phyloP scores from a whole-genome alignment of 176 grass and related monocot genomes.

The Cenchrus americanus region DNA sequence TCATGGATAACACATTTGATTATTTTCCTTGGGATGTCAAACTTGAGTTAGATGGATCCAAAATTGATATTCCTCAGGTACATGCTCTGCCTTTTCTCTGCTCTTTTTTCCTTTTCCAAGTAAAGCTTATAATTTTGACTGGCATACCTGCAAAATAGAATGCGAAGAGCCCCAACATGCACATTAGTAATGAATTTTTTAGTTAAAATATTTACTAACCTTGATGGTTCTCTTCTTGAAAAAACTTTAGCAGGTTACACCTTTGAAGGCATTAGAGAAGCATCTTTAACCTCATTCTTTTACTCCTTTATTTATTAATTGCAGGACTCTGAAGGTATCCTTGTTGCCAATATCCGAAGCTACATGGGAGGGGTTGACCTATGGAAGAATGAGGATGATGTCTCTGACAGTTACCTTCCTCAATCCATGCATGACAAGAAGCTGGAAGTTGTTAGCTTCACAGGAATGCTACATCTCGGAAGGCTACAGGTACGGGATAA shows the following conservation, averaged over 20 bases:
- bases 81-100: neutral
- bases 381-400: conserved; percentile 86
- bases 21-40: conserved; percentile 85
- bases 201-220: neutral
- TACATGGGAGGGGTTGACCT: conserved; percentile 99
- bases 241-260: neutral
- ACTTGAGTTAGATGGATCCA: conserved; percentile 84
- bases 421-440: conserved; percentile 91
- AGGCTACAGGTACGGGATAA: conserved; percentile 62
- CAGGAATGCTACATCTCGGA: conserved; percentile 86
- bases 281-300: conserved; percentile 6
- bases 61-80: conserved; percentile 87
- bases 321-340: conserved; percentile 82
- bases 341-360: conserved; percentile 87
- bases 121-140: conserved; percentile 11
- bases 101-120: neutral
- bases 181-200: neutral
- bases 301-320: conserved; percentile 1
- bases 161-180: conserved; percentile 12
- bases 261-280: conserved; percentile 14
- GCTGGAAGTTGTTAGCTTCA: conserved; percentile 90
- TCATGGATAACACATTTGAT: conserved; percentile 90
- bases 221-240: conserved; percentile 15
- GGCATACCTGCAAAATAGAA: neutral
- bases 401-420: conserved; percentile 57